Base-by-base conservation (phyloP, 176 grass and related monocot genomes). In the Oryza officinalis region DNA sequence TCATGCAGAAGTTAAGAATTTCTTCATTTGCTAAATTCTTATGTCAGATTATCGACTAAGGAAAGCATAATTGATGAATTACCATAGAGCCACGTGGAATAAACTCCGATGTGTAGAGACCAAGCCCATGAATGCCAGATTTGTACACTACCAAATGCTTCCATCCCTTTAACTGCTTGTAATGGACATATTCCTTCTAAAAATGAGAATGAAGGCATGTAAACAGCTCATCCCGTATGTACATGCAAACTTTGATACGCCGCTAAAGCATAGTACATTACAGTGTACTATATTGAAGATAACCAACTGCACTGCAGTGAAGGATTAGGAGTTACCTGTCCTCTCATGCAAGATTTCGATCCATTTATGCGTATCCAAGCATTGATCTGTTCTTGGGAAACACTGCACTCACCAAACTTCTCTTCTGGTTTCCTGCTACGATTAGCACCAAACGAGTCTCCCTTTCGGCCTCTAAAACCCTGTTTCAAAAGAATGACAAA, bases 101-200 rank as follows among this genome's bases (percentile, higher is more conserved):
- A 69, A 94, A 95, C 63, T 88, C 76, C 15, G 89, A 95, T 71
- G 96, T 98, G 75, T 98, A 98, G 18, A 98, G 87, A 82, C 96
- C 96, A 83, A 98, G 96, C 54, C 87, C 93, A 83, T 98, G 96
- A 78, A 98, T 98, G 70, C 93, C 82, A 71, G 91, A 98, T 94
- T 95, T 98, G 70, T 94, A 98, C 3, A 95, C 91, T 49, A 98
- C 89, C 87, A 98, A 92, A 90, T 98, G 75, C 59, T 98, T 95
- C 91, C 87, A 94, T 82, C 88, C 87, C 69, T 92, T 90, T 37
- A 84, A 85, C 75, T 95, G 89, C 63, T 93, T 94, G 59, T 90
- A 94, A 60, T 87, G 81, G 76, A 88, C 75, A 67, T 91, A 97
- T 81, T 93, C 91, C 65, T 91, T 97, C 94, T 97, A 75, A 38